Percentiles rank a stretch among this genome's conserved stretches.
These are phyloP conservation scores for Physcomitrium patens DNA, from an alignment of 225 moss, liverwort and hornwort genomes.

Conservation along the genomic window DNA sequence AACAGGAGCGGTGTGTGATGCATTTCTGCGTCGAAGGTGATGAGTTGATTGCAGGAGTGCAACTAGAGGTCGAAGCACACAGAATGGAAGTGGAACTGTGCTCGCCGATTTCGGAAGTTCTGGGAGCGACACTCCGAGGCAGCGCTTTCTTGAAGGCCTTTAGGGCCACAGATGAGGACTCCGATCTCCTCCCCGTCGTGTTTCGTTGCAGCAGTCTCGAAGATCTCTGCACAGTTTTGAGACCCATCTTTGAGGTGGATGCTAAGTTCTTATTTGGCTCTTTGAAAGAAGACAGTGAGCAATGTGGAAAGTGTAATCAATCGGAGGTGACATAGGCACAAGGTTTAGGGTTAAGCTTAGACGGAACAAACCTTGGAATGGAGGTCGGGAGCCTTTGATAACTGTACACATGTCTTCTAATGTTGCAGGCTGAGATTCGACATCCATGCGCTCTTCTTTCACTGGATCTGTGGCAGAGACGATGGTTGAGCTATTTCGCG, in stretches of 20 bases:
- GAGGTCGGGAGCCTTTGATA: constrained; percentile 53
- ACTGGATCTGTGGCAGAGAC: constrained; percentile 14
- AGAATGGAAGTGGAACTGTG: constrained; percentile 62
- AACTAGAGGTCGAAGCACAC: constrained; percentile 58
- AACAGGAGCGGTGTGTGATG: neutral
- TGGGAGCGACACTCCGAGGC: constrained; percentile 57
- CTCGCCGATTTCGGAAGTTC: constrained; percentile 51
- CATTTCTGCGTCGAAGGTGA: neutral
- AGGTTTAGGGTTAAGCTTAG: neutral
- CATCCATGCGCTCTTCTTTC: constrained; percentile 22
- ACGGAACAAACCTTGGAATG: constrained; percentile 49
- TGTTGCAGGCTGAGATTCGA: constrained; percentile 51
- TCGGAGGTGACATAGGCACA: neutral
- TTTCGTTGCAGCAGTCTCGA: constrained; percentile 33
- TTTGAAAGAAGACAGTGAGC: neutral
- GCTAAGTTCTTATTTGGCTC: neutral
- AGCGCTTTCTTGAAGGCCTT: constrained; percentile 55
- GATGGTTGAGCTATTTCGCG: constrained; percentile 17
- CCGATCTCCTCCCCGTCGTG: constrained; percentile 45
- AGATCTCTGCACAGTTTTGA: constrained; percentile 37
- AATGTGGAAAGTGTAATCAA: neutral
- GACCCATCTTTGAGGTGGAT: neutral
- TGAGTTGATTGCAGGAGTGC: neutral
- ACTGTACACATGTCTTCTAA: constrained; percentile 50
- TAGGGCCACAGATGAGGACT: constrained; percentile 58